Evolutionary conservation across 2,329 filamentous ascomycete species (phyloP), one percentile per base, ranked within the genome.

Genomic region (Teratosphaeria nubilosa): DNA sequence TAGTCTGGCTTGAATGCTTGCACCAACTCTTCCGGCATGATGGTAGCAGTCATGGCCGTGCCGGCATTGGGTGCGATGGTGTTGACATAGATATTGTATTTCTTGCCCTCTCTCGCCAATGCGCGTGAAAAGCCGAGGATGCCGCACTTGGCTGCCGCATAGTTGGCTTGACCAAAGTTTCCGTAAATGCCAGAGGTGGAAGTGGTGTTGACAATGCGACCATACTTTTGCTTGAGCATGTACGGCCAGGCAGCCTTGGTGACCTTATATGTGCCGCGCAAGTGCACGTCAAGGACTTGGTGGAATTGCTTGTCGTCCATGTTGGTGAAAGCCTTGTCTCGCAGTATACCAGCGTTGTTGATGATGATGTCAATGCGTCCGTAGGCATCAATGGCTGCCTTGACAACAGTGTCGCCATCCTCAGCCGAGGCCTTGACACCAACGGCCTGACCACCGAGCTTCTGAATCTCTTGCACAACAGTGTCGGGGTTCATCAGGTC

Each of bases 1-100:
- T 96, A 97, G 72, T 97, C 92, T 60, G 94, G 94, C 85, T 97
- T 99, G 82, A 99, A 96, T 52, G 94, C 92, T 79, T 97, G 91
- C 20, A 99, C 91, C 78, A 97, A 85, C 79, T 99, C 94, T 76
- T 96, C 91, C 31, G 94, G 94, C 80, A 99, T 83, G 73, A 99
- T 89, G 55, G 89, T 92, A 66, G 86, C 84, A 58, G 94, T 99
- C 89, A 99, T 94, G 72, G 87, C 86, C 51, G 94, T 99, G 67
- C 94, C 94, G 45, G 94, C 94, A 70, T 97, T 99, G 66, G 94
- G 94, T 25, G 94, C 94, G 69, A 99, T 96, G 59, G 91, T 96
- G 82, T 99, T 99, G 74, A 96, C 90, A 69, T 85, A 91, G 75
- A 99, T 97, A 81, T 96, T 96, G 82, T 99, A 91, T 80, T 97